Base-by-base conservation (phyloP, 2,329 filamentous ascomycete species). In the Penicillium sp. region DNA sequence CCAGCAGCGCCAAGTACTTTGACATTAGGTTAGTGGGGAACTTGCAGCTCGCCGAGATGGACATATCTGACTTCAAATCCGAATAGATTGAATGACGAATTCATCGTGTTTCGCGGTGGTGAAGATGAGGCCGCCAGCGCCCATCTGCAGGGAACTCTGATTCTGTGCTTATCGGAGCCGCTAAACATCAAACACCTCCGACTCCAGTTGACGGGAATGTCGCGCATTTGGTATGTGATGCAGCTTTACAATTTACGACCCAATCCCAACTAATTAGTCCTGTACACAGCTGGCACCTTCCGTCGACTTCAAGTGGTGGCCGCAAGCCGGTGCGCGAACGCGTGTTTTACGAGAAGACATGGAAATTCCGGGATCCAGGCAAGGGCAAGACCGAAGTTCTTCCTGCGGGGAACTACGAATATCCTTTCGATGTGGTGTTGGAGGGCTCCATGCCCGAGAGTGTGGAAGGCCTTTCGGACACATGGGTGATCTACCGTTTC, bases 401-500 rank as follows among this genome's bases (percentile, higher is more conserved):
- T 22, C 77, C 79, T 4, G 81, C 86, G 22, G 87, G 87, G 54
- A 92, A 92, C 70, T 89, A 93, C 70, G 87, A 91, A 68, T 92
- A 87, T 73, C 87, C 87, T 0, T 92, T 93, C 66, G 83, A 89
- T 59, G 75, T 85, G 49, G 76, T 87, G 50, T 75, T 92, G n/a
- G 80, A 86, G 13, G 88, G 88, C 4, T 67, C 69, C 11, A 63
- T 80, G 65, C 81, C 89, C 14, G 93, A 97, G 77, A 95, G 89
- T 64, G 82, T 99, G 34, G 93, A 97, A 72, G 93, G 93, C 3
- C 76, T 97, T 49, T 79, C 81, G 48, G 88, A 95, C 60, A 91
- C 88, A 13, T 92, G 87, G 72, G 84, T 97, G 52, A 87, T 89
- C 40, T 99, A 97, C 72, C 85, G 87, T 58, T 78, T 99, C 64